phyloP scores from a whole-genome alignment of 106 monocot species.

The Cymbidium sinense region DNA sequence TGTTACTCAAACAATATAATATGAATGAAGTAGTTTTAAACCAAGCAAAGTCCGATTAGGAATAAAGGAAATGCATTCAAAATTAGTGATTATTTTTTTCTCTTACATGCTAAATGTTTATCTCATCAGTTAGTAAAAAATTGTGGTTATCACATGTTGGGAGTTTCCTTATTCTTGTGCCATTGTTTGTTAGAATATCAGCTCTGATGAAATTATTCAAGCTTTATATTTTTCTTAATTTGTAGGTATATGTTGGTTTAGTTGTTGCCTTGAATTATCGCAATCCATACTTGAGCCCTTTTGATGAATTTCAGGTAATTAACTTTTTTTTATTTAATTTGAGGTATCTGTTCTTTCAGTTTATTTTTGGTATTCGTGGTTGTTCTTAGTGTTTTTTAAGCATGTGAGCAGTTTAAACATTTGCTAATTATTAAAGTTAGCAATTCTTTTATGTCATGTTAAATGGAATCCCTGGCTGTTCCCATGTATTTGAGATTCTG shows the following conservation, averaged over 20 bases:
- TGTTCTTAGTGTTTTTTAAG: background rate
- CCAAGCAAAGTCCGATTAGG: background rate
- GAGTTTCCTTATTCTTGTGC: background rate
- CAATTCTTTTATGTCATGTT: background rate
- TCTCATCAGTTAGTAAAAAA: background rate
- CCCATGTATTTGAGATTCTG: background rate
- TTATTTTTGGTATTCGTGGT: background rate
- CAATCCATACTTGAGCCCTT: constrained; percentile 94
- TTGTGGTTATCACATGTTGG: background rate
- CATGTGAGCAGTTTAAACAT: background rate
- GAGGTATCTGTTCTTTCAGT: background rate
- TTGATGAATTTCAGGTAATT: constrained; percentile 91
- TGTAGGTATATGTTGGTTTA: constrained; percentile 85
- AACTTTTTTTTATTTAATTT: background rate
- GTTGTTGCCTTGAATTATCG: constrained; percentile 87
- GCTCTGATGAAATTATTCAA: background rate
- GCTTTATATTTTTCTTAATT: background rate
- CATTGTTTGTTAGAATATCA: background rate
- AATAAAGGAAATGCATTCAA: background rate
- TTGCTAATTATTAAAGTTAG: background rate
- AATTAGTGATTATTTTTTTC: background rate
- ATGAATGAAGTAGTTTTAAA: background rate
- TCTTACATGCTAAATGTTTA: background rate
- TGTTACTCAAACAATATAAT: background rate
- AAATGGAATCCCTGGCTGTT: background rate